Conservation (phyloP, 345 rosid genomes). For the Isatis tinctoria region DNA sequence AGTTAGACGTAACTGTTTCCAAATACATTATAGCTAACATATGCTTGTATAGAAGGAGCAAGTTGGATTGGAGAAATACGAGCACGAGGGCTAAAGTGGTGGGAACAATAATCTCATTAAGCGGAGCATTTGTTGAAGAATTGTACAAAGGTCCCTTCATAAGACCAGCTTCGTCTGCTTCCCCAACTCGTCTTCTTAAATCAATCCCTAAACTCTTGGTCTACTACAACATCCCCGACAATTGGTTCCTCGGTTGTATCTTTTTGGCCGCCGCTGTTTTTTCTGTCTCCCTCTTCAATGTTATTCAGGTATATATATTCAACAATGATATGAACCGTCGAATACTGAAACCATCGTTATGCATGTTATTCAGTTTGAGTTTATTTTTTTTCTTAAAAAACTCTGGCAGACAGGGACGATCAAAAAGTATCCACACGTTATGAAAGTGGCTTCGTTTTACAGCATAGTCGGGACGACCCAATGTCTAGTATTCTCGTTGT, state of each 20-base stretch:
- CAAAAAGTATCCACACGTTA: constrained; percentile 55
- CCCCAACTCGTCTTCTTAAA: constrained; percentile 31
- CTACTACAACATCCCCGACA: constrained; percentile 48
- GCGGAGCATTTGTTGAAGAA: constrained; percentile 49
- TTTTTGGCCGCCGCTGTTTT: constrained; percentile 64
- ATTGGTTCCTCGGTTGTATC: constrained; percentile 69
- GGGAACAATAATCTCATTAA: constrained; percentile 50
- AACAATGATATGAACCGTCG: not conserved
- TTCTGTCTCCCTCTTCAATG: constrained; percentile 57
- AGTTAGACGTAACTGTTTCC: not conserved
- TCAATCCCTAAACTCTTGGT: constrained; percentile 39
- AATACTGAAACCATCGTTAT: not conserved
- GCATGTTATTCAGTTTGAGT: not conserved
- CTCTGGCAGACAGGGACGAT: constrained; percentile 48
- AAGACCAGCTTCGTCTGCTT: constrained; percentile 37
- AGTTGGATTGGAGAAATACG: constrained; percentile 47
- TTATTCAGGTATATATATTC: constrained; percentile 56
- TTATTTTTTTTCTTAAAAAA: not conserved
- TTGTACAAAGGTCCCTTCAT: constrained; percentile 59
- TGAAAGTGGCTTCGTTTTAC: constrained; percentile 65
- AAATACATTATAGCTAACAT: not conserved
- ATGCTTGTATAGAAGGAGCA: constrained; percentile 36
- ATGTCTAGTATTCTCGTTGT: constrained; percentile 46
- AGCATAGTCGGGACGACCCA: constrained; percentile 70
- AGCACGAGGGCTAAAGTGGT: constrained; percentile 42